A percentile compares a stretch with the other conserved stretches of the same genome.
Evolutionary conservation across 805 yeast genomes (phyloP).

Genomic region (Sugiyamaella qingdaonensis): DNA sequence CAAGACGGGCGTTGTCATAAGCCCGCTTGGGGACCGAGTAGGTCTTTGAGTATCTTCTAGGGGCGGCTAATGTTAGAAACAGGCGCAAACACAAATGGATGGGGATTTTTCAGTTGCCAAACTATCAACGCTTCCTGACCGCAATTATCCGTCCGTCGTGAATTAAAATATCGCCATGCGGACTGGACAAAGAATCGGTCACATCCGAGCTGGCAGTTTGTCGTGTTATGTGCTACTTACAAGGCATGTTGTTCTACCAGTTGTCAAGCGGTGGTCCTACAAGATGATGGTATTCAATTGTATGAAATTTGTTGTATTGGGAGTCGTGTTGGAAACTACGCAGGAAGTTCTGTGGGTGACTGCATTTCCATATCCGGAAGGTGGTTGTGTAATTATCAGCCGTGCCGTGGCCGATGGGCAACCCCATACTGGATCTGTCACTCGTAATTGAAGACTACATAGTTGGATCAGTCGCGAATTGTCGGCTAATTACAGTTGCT

Average conservation of each 20-base stretch:
- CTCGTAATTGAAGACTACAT: no score
- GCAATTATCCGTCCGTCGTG: background rate
- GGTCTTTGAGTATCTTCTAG: slow-evolving; percentile 99
- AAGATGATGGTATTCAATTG: slow-evolving; percentile 6
- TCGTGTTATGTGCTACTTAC: slow-evolving; percentile 3
- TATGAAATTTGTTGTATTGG: slow-evolving; percentile 2
- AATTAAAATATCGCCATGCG: background rate
- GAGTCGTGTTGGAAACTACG: background rate
- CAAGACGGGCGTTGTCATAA: slow-evolving; percentile 99
- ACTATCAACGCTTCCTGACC: background rate
- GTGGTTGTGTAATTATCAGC: background rate
- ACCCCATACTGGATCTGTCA: no score
- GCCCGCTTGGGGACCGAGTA: slow-evolving; percentile 99
- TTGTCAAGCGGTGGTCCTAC: slow-evolving; percentile 4
- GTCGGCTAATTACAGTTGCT: no score
- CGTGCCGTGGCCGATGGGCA: no score
- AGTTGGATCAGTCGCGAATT: no score
- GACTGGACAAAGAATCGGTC: background rate
- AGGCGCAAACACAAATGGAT: background rate
- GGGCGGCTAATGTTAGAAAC: slow-evolving; percentile 63
- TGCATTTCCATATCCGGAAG: slow-evolving; percentile 2
- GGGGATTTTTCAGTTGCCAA: background rate
- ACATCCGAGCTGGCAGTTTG: background rate
- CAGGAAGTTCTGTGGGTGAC: background rate
- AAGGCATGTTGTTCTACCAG: slow-evolving; percentile 7